phyloP scores from a whole-genome alignment of 2,329 filamentous ascomycete species.

The Colletotrichum musicola region DNA sequence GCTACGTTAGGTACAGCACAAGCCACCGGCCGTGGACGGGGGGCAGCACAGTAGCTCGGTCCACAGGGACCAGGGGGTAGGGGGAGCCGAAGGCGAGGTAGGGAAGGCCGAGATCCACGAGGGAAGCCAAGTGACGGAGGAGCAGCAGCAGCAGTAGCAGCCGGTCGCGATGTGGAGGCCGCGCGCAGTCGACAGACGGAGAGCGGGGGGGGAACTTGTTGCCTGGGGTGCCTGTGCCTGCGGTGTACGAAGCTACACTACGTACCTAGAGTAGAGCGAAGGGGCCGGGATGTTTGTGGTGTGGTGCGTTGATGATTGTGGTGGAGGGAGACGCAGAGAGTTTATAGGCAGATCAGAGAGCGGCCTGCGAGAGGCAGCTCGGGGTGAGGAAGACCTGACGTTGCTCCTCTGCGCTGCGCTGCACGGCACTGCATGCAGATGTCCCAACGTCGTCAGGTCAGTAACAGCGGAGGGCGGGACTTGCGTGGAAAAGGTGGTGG shows the following conservation, averaged over 20 bases:
- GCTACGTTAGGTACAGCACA: slow-evolving; percentile 8
- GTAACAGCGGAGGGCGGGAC: slow-evolving; percentile 1
- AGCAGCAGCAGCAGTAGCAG: too few relatives aligned
- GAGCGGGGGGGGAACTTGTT: too few relatives aligned
- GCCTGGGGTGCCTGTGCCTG: not conserved
- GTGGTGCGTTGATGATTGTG: slow-evolving; percentile 11
- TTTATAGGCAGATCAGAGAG: slow-evolving; percentile 23
- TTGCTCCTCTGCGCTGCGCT: slow-evolving; percentile 19
- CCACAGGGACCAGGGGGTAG: slow-evolving; percentile 33
- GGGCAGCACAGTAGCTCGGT: slow-evolving; percentile 26
- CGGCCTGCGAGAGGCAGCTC: not conserved
- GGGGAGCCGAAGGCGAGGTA: slow-evolving; percentile 26
- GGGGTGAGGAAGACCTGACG: slow-evolving; percentile 10
- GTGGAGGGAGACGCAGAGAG: slow-evolving; percentile 20
- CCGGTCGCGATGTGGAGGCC: slow-evolving; percentile 27
- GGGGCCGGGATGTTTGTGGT: slow-evolving; percentile 34
- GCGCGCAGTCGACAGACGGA: not conserved
- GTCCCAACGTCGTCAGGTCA: slow-evolving; percentile 23
- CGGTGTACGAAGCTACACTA: not conserved
- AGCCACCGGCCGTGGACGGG: slow-evolving; percentile 19
- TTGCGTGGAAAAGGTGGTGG: slow-evolving; percentile 8
- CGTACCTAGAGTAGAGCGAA: not conserved
- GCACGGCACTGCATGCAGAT: slow-evolving; percentile 23
- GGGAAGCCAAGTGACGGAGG: slow-evolving; percentile 29
- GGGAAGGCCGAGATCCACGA: slow-evolving; percentile 24